Evolutionary conservation across 1,284 basidiomycete genomes (phyloP).

Genomic region (Schizopora paradoxa): DNA sequence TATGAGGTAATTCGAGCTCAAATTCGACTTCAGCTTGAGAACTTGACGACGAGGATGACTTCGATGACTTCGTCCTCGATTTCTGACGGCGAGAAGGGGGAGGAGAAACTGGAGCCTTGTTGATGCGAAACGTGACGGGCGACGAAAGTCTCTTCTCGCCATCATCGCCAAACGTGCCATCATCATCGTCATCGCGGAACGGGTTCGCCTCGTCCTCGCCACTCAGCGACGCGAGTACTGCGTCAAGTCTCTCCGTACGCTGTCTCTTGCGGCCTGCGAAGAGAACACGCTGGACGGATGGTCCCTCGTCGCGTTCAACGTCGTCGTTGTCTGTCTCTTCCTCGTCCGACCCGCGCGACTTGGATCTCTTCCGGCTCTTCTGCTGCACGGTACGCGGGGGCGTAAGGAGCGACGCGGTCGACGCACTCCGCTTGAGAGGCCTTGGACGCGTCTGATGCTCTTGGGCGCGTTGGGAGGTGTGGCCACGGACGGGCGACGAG

Average conservation of each 20-base stretch:
- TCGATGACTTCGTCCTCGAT: not conserved
- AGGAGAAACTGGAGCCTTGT: constrained; percentile 32
- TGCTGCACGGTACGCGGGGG: constrained; percentile 17
- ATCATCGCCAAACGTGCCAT: constrained; percentile 9
- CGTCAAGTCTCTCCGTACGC: constrained; percentile 26
- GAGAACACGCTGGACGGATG: constrained; percentile 7
- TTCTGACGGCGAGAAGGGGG: constrained; percentile 31
- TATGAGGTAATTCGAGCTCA: constrained; percentile 17
- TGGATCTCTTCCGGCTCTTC: not conserved
- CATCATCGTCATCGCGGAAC: constrained; percentile 28
- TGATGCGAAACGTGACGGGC: constrained; percentile 24
- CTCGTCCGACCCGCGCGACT: constrained; percentile 5
- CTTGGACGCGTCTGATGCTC: not conserved
- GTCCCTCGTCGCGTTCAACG: not conserved
- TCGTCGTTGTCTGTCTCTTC: constrained; percentile 9
- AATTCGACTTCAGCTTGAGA: constrained; percentile 20
- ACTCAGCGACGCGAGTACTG: constrained; percentile 12
- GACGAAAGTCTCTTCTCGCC: constrained; percentile 21
- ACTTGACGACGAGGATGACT: constrained; percentile 20
- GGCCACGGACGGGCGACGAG: constrained; percentile 8
- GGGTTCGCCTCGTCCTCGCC: constrained; percentile 30
- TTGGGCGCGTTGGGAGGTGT: constrained; percentile 1
- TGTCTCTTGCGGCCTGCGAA: constrained; percentile 24
- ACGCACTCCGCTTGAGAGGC: constrained; percentile 14
- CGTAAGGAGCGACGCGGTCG: constrained; percentile 7